Conservation (phyloP, 2,329 filamentous ascomycete species). For the Ramichloridium luteum region DNA sequence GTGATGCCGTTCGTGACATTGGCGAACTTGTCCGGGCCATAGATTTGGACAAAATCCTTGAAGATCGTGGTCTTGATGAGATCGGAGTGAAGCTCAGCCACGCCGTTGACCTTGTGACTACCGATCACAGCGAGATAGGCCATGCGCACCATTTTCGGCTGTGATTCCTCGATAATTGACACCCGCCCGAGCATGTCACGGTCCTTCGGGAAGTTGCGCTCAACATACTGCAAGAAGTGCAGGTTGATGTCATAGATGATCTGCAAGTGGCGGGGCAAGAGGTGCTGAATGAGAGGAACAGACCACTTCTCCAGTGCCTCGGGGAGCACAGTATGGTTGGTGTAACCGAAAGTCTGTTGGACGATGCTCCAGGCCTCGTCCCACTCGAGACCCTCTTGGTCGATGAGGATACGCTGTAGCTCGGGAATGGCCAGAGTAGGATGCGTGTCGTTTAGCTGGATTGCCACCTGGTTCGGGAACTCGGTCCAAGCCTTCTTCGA, state of each 20-base stretch:
- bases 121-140: slow-evolving; percentile 88
- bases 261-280: slow-evolving; percentile 81
- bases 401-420: slow-evolving; percentile 80
- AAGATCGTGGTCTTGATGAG: slow-evolving; percentile 99
- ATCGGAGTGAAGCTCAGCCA: slow-evolving; percentile 93
- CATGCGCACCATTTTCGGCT: slow-evolving; percentile 98
- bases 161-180: slow-evolving; percentile 95
- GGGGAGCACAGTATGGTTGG: slow-evolving; percentile 94
- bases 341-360: slow-evolving; percentile 70
- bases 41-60: slow-evolving; percentile 94
- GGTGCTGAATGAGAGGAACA: slow-evolving; percentile 78
- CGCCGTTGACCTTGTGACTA: slow-evolving; percentile 98
- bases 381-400: slow-evolving; percentile 86
- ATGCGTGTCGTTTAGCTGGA: slow-evolving; percentile 96
- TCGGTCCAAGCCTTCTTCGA: slow-evolving; percentile 79
- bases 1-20: slow-evolving; percentile 99
- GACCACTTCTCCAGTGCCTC: slow-evolving; percentile 99
- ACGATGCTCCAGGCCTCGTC: slow-evolving; percentile 73
- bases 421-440: slow-evolving; percentile 94
- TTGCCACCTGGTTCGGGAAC: slow-evolving; percentile 89
- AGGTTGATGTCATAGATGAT: slow-evolving; percentile 99
- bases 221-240: slow-evolving; percentile 80
- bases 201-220: slow-evolving; percentile 81
- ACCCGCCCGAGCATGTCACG: slow-evolving; percentile 73
- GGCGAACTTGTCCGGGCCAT: slow-evolving; percentile 92